Base-by-base conservation (phyloP, 2,329 filamentous ascomycete species). In the Ramularia endophylla region DNA sequence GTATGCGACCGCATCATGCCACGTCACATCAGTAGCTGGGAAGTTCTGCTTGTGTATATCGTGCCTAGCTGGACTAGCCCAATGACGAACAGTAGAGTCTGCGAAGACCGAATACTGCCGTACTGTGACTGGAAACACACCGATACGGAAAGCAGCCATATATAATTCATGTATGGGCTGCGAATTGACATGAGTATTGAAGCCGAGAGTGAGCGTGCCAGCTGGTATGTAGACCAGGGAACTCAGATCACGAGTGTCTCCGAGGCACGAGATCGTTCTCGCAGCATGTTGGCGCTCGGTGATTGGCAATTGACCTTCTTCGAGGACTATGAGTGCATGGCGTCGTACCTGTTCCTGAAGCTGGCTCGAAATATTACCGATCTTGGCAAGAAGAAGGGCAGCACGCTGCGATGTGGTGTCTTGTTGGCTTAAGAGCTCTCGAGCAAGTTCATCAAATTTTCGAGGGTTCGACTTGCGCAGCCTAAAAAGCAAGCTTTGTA, bases 241-340 rank as follows among this genome's bases (percentile, higher is more conserved):
- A 25, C 20, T 15, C 29, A 43, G 27, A 25, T 40, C 41, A 36
- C 41, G 41, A 25, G 41, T 29, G 17, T 43, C 41, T 2, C 31
- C 41, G 2, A 40, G 25, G 12, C 30, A 36, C n/a, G 41, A 43
- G 4, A 43, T 13, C 2, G 33, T 25, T 5, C 28, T 12, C 19
- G 31, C 36, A n/a, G 41, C 41, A n/a, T 38, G 18, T 9, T 37
- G 17, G 3, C 29, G 41, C 1, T 35, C 29, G 16, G 18, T 12
- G 20, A 40, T 13, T 12, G 29, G 13, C 17, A 42, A 27, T 2
- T 3, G 8, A 9, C 27, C 40, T 16, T 42, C 40, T 4, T 18
- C 11, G 15, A 42, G 12, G 22, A 42, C 29, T 16, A 9, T 16
- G 11, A 19, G n/a, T 13, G 11, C 17, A 9, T 16, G 13, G 13